These are phyloP conservation scores for Pythium oligandrum DNA, from an alignment of 352 stramenopile species.

Conservation along the genomic window DNA sequence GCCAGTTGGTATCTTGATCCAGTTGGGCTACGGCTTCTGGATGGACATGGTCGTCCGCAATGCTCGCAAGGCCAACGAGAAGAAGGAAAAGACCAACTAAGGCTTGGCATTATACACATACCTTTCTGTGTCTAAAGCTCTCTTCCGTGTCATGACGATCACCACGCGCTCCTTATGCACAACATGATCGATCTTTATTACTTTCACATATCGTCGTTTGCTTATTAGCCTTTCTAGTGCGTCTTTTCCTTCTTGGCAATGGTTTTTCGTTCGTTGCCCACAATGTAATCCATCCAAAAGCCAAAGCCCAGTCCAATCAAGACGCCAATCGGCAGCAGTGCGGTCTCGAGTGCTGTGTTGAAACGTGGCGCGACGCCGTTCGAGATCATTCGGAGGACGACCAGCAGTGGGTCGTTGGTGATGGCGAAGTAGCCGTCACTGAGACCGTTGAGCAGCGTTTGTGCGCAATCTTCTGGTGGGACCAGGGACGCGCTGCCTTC, in stretches of 20 bases:
- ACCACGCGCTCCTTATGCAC: too few species aligned
- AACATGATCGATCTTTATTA: too few species aligned
- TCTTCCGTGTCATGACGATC: too few species aligned
- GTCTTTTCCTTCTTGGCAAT: background rate
- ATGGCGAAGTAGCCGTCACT: constrained; percentile 45
- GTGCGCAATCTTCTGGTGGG: constrained; percentile 27
- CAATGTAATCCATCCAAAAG: too few species aligned
- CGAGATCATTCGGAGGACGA: constrained; percentile 41
- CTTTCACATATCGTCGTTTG: too few species aligned
- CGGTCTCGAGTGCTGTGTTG: too few species aligned
- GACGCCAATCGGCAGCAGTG: too few species aligned
- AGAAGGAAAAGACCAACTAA: constrained; percentile 41
- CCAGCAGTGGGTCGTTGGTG: constrained; percentile 48
- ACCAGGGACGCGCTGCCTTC: background rate
- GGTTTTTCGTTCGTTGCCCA: constrained; percentile 45
- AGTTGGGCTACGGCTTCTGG: constrained; percentile 71
- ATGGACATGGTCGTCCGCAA: constrained; percentile 77
- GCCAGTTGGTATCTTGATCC: constrained; percentile 55
- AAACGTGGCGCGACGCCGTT: constrained; percentile 57
- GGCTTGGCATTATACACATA: too few species aligned
- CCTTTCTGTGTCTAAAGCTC: too few species aligned
- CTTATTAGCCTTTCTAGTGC: too few species aligned
- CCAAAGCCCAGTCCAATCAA: too few species aligned
- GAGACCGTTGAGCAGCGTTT: constrained; percentile 55
- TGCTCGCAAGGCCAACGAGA: constrained; percentile 48